phyloP scores from a whole-genome alignment of 805 yeast species.

The Lipomyces yamanashiensis region DNA sequence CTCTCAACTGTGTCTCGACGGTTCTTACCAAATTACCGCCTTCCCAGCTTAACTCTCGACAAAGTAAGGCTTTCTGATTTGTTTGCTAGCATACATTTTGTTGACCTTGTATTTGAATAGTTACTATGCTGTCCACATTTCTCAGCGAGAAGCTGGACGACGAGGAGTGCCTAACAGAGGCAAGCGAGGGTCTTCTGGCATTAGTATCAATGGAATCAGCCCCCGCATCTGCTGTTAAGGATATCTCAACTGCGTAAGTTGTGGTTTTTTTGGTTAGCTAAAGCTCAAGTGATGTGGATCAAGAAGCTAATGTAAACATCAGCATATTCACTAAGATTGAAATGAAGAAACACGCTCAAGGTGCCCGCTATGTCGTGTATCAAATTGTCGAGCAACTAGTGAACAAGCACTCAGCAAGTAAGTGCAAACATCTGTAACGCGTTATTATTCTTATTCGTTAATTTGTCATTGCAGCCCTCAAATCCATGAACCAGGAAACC shows the following conservation, averaged over 20 bases:
- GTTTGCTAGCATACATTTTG: not conserved
- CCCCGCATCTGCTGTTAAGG: constrained; percentile 36
- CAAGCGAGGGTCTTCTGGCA: constrained; percentile 59
- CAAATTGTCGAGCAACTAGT: constrained; percentile 47
- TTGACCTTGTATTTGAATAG: constrained; percentile 23
- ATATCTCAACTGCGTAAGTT: constrained; percentile 46
- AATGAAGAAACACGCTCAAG: constrained; percentile 42
- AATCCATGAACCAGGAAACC: constrained; percentile 48
- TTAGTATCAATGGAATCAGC: constrained; percentile 60
- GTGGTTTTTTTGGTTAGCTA: not conserved
- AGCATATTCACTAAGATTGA: constrained; percentile 40
- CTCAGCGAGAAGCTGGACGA: constrained; percentile 71
- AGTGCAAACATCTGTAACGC: not conserved
- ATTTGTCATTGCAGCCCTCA: constrained; percentile 16
- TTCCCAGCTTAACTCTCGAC: constrained; percentile 47
- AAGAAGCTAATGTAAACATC: not conserved
- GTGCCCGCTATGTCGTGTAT: constrained; percentile 61
- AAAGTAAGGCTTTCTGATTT: constrained; percentile 32
- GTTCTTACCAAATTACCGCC: constrained; percentile 45
- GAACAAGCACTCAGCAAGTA: constrained; percentile 15
- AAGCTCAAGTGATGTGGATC: not conserved
- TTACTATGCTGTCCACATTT: constrained; percentile 53
- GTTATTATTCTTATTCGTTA: not conserved
- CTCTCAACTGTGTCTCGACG: constrained; percentile 52
- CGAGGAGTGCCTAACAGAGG: constrained; percentile 55